Evolutionary conservation across 352 stramenopile species (phyloP).

Genomic region (Phytophthora chlamydospora): DNA sequence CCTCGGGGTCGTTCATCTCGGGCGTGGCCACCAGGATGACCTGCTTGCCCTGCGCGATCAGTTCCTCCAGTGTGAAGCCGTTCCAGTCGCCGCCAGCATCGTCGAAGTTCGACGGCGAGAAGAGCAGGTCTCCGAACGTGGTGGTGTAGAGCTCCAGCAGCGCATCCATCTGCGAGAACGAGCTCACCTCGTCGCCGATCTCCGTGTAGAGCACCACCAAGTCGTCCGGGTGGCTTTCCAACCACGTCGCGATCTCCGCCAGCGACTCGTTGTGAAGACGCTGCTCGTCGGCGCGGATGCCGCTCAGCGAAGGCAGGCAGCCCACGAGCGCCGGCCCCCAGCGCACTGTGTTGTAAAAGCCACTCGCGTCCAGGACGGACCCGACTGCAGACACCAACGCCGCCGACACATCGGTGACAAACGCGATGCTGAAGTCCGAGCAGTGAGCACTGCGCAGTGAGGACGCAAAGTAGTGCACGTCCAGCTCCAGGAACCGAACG

Average conservation of each 20-base stretch:
- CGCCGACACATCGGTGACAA: constrained; percentile 53
- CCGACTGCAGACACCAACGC: constrained; percentile 39
- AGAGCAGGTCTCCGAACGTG: constrained; percentile 55
- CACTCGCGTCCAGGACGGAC: constrained; percentile 43
- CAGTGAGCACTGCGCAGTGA: constrained; percentile 71
- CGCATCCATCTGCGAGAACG: constrained; percentile 50
- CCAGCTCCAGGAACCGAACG: constrained; percentile 72
- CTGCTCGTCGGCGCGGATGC: constrained; percentile 69
- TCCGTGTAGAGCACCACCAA: constrained; percentile 68
- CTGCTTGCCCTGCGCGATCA: constrained; percentile 57
- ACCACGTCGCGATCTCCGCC: constrained; percentile 61
- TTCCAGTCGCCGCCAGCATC: constrained; percentile 47
- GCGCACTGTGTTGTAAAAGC: constrained; percentile 37
- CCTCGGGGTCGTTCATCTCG: constrained; percentile 51
- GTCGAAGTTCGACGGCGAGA: constrained; percentile 54
- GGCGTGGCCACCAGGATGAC: constrained; percentile 55
- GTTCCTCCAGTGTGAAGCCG: constrained; percentile 50
- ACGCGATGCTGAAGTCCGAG: constrained; percentile 50
- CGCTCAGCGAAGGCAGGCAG: constrained; percentile 75
- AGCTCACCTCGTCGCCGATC: constrained; percentile 48
- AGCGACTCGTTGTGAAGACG: constrained; percentile 57
- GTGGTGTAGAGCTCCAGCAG: constrained; percentile 54
- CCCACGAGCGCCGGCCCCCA: constrained; percentile 63
- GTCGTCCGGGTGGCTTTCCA: constrained; percentile 50
- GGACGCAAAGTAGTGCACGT: constrained; percentile 78